Evolutionary conservation across 352 stramenopile species (phyloP), one percentile per base, ranked within the genome.

Genomic region (Peronospora farinosa): DNA sequence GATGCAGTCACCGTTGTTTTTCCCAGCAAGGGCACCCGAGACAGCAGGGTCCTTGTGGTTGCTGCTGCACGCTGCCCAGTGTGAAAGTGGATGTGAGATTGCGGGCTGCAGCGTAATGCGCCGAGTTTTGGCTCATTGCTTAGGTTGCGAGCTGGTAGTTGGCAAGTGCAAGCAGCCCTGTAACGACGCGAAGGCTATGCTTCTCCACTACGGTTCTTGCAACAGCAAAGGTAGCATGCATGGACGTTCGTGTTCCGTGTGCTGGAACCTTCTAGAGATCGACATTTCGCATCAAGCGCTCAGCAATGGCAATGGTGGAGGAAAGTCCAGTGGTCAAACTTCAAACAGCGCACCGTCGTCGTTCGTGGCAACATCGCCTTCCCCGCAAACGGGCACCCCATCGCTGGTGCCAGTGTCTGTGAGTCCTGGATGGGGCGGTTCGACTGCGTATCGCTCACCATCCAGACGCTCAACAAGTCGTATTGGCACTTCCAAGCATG

Each of bases 171-270:
- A 73, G 25, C 69, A 81, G 32, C 65, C 72, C 1, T 89, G 78
- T 46, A 87, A 89, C 47, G 78, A 87, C 40, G 78, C 76, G 10
- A 89, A 87, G 64, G 71, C 74, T 1, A 89, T 89, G 74, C 55
- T 87, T 25, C 57, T 89, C 0, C 78, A 89, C 47, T 75, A 84
- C 39, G 78, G 63, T 0, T 82, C 74, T 2, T 89, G 78, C 28
- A 67, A 68, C 45, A 65, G 56, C 43, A 63, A 71, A 23, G 66
- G 63, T 9, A 71, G 61, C 28, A 73, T 68, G 52, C 67, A 79
- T 31, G 57, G 60, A 15, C 39, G 49, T n/a, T 67, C 53, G 5
- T 88, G 78, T 61, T 52, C 54, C 0, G 59, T 89, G 23, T 89
- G 78, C 31, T 65, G 51, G 49, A 85, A 86, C 45, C 54, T 89